Conservation (phyloP, 1,139 yeast species). For the Protomyces gravidus region DNA sequence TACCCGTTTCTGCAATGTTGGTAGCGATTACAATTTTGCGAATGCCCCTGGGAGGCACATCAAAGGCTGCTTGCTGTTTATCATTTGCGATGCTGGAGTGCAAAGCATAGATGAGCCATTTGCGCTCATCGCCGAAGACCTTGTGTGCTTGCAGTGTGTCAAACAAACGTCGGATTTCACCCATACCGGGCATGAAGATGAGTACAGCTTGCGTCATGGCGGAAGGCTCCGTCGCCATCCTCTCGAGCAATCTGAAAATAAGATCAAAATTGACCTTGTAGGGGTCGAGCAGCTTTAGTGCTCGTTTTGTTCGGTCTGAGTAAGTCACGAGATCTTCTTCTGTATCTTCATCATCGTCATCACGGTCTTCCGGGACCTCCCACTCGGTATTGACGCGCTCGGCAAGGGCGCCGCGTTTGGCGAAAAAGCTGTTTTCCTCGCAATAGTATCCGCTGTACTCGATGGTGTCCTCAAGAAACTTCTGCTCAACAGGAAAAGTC, state of each 20-base stretch:
- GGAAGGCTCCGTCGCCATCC: constrained; percentile 39
- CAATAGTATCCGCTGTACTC: constrained; percentile 23
- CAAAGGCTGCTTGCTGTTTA: constrained; percentile 67
- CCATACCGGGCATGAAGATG: constrained; percentile 72
- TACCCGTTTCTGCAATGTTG: constrained; percentile 69
- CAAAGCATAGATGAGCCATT: constrained; percentile 49
- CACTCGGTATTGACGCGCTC: constrained; percentile 1
- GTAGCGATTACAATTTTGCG: constrained; percentile 74
- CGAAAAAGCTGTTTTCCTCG: constrained; percentile 22
- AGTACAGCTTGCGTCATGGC: constrained; percentile 49
- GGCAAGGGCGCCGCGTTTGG: constrained; percentile 3
- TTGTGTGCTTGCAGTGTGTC: constrained; percentile 56
- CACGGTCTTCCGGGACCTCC: constrained; percentile 22
- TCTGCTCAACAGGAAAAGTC: constrained; percentile 70
- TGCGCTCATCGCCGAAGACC: constrained; percentile 53
- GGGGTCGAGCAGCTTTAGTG: constrained; percentile 25
- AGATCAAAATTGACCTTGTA: constrained; percentile 30
- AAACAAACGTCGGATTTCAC: constrained; percentile 70
- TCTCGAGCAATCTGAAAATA: constrained; percentile 27
- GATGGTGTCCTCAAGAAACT: constrained; percentile 44
- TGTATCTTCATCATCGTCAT: constrained; percentile 9
- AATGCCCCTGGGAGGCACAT: constrained; percentile 46
- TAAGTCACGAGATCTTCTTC: constrained; percentile 17
- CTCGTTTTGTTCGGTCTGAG: constrained; percentile 11
- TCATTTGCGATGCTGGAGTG: constrained; percentile 64